These are phyloP conservation scores for Chenopodium formosanum DNA, from an alignment of 148 eudicot genomes.

Conservation along the genomic window DNA sequence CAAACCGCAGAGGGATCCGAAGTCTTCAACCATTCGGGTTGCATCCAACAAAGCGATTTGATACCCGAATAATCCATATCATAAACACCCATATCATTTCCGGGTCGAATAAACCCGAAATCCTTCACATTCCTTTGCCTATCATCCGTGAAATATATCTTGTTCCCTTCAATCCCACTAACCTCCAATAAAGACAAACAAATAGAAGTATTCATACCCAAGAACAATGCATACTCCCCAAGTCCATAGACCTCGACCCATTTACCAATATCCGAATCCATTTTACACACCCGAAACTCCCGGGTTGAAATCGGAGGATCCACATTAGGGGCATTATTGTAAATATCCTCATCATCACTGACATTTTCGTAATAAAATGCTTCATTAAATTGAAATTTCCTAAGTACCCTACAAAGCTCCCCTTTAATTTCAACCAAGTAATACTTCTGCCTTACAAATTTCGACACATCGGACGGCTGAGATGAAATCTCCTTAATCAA, in stretches of 20 bases:
- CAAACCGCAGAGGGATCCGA: slow-evolving; percentile 14
- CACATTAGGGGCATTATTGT: neutral
- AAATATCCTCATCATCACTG: neutral
- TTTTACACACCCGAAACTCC: slow-evolving; percentile 22
- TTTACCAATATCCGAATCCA: neutral
- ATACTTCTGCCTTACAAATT: neutral
- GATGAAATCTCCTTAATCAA: neutral
- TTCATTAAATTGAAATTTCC: slow-evolving; percentile 10
- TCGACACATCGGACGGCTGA: neutral
- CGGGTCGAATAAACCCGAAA: slow-evolving; percentile 27
- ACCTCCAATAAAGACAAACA: slow-evolving; percentile 17
- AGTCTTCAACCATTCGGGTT: neutral
- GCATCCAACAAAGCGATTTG: slow-evolving; percentile 21
- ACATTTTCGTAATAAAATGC: slow-evolving; percentile 6
- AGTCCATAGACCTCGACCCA: slow-evolving; percentile 18
- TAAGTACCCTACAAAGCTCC: slow-evolving; percentile 13
- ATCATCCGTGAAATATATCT: slow-evolving; percentile 31
- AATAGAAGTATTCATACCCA: slow-evolving; percentile 27
- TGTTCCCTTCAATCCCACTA: slow-evolving; percentile 22
- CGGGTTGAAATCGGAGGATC: neutral
- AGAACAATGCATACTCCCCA: slow-evolving; percentile 26
- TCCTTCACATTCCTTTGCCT: slow-evolving; percentile 24
- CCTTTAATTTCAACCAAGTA: slow-evolving; percentile 30
- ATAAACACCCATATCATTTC: slow-evolving; percentile 30
- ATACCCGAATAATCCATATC: slow-evolving; percentile 24